Percentiles rank a stretch among this genome's conserved stretches.
Conservation (phyloP, 305 asterid species). For the Vinca major region DNA sequence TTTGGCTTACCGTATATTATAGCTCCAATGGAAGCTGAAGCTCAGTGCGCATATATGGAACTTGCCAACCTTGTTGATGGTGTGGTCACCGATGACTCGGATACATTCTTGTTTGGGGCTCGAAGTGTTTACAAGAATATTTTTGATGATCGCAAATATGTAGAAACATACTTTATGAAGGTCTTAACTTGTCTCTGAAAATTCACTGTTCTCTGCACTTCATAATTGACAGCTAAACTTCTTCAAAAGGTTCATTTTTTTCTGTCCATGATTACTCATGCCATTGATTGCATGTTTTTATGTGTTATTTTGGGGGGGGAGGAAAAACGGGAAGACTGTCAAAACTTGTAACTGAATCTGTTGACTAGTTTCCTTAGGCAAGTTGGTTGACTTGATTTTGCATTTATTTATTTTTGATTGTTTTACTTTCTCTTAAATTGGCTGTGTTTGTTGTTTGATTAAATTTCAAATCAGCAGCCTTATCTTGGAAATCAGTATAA, state of each 20-base stretch:
- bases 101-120: conserved; percentile 87
- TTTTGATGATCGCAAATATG: conserved; percentile 95
- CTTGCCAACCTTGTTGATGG: conserved; percentile 84
- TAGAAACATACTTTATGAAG: conserved; percentile 94
- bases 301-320: not conserved
- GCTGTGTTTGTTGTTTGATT: not conserved
- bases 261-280: not conserved
- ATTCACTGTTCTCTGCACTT: conserved; percentile 1
- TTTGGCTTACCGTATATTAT: conserved; percentile 93
- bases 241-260: not conserved
- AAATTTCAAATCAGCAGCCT: not conserved
- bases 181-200: conserved; percentile 22
- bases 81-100: conserved; percentile 94
- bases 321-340: not conserved
- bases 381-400: not conserved
- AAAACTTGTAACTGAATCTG: not conserved
- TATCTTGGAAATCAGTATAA: conserved; percentile 3
- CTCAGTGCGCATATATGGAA: conserved; percentile 96
- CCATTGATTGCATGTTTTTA: not conserved
- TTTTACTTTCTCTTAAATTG: not conserved
- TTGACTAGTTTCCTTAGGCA: not conserved
- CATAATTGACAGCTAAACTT: not conserved
- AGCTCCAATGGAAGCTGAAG: conserved; percentile 99
- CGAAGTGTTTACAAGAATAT: conserved; percentile 85
- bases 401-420: not conserved